A percentile compares a stretch with the other conserved stretches of the same genome.
phyloP scores from a whole-genome alignment of 2,329 filamentous ascomycete genomes.

The Biscogniauxia mediterranea region DNA sequence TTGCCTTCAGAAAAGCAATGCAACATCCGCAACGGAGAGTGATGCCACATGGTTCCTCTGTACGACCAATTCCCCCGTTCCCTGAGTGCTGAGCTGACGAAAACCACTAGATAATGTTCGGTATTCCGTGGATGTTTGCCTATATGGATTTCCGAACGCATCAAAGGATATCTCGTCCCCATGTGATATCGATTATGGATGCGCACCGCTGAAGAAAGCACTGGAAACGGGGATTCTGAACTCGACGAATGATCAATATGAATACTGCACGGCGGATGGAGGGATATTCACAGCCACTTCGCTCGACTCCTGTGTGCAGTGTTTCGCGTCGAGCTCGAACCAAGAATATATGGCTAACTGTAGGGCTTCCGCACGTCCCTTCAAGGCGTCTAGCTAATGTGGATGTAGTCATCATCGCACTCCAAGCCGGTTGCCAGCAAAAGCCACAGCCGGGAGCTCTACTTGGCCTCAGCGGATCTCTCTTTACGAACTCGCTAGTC shows the following conservation, averaged over 20 bases:
- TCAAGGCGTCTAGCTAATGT: constrained; percentile 3
- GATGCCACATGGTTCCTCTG: constrained; percentile 49
- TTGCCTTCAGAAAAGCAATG: constrained; percentile 47
- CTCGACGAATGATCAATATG: constrained; percentile 29
- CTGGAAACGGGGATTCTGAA: constrained; percentile 35
- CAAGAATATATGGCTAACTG: constrained; percentile 50
- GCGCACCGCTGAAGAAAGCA: constrained; percentile 38
- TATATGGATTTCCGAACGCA: constrained; percentile 38
- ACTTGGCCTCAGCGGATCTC: constrained; percentile 41
- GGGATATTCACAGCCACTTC: constrained; percentile 31
- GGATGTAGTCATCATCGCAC: constrained; percentile 44
- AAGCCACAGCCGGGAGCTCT: constrained; percentile 37
- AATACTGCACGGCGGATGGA: constrained; percentile 43
- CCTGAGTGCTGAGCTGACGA: constrained; percentile 17
- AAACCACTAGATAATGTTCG: constrained; percentile 47
- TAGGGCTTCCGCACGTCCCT: constrained; percentile 28
- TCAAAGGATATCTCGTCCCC: constrained; percentile 38
- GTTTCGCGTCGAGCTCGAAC: constrained; percentile 39
- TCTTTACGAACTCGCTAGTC: constrained; percentile 39
- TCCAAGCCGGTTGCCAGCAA: constrained; percentile 49
- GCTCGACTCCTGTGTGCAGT: constrained; percentile 41
- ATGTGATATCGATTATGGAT: constrained; percentile 43
- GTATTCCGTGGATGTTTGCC: constrained; percentile 46
- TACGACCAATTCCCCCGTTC: constrained; percentile 30
- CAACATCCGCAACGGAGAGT: constrained; percentile 37